A percentile compares a stretch with the other conserved stretches of the same genome.
Evolutionary conservation across 352 stramenopile species (phyloP).

Genomic region (Phytophthora multivora): DNA sequence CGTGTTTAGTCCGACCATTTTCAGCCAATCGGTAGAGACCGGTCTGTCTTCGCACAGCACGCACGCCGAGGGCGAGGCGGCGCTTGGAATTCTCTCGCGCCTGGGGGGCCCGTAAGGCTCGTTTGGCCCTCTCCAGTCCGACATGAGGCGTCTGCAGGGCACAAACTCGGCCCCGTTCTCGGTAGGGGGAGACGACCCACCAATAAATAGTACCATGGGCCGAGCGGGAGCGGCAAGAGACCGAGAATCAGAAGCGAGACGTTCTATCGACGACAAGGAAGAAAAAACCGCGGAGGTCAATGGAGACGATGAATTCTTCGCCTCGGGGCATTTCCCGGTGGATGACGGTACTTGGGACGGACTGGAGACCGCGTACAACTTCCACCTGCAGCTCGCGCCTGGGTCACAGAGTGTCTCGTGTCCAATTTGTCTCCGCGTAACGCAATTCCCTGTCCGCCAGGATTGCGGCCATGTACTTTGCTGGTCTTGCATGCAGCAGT

Average conservation of each 20-base stretch:
- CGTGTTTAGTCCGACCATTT: slow-evolving; percentile 20
- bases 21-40: slow-evolving; percentile 32
- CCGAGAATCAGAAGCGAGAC: slow-evolving; percentile 6
- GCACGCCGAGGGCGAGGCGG: slow-evolving; percentile 7
- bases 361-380: slow-evolving; percentile 26
- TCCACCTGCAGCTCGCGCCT: slow-evolving; percentile 38
- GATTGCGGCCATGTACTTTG: slow-evolving; percentile 63
- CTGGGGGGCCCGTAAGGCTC: slow-evolving; percentile 9
- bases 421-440: slow-evolving; percentile 51
- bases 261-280: slow-evolving; percentile 22
- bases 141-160: slow-evolving; percentile 17
- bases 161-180: background rate
- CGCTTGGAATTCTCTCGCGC: slow-evolving; percentile 20
- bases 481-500: slow-evolving; percentile 56
- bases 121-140: slow-evolving; percentile 12
- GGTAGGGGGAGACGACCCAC: slow-evolving; percentile 3
- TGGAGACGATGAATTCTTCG: slow-evolving; percentile 22
- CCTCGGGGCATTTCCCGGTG: slow-evolving; percentile 9
- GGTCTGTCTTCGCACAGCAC: slow-evolving; percentile 15
- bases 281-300: slow-evolving; percentile 30
- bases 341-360: slow-evolving; percentile 30
- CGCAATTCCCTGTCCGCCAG: slow-evolving; percentile 47
- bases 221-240: background rate
- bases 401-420: slow-evolving; percentile 31
- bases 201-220: background rate